Evolutionary conservation across 192 early-diverging fungal species (phyloP), one percentile per base, ranked within the genome.

Genomic region (Linnemannia hyalina): DNA sequence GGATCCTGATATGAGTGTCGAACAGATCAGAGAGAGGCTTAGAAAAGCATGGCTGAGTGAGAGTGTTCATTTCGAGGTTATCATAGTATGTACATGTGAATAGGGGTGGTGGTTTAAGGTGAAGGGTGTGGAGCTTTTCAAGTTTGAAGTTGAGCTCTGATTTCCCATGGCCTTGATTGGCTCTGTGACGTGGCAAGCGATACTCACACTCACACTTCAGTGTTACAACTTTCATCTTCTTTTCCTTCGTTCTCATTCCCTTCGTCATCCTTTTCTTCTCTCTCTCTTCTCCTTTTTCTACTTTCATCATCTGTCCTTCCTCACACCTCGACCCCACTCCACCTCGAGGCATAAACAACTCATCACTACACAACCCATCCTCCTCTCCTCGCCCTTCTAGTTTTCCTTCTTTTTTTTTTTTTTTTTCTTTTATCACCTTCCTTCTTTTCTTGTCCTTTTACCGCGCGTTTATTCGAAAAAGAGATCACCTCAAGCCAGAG

Each of bases 151-250:
- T 46, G 44, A 46, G 44, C 44, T 15, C 44, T 46, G 20, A 42
- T 26, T 55, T 47, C 73, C n/a, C 32, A 35, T 74, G 29, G 11
- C 26, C 11, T 44, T 60, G 11, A 74, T 11, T 18, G 40, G 54
- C 29, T 73, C 78, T 85, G 83, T 85, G 83, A 85, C 83, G 83
- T 86, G 83, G 78, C 83, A 80, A 46, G 44, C 44, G 44, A 46
- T 11, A 55, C 2, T 18, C 29, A 52, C 35, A 29, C 73, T 9
- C 75, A 65, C 60, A 52, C 49, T 46, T 15, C 9, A 3, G 10
- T 13, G 18, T 16, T 40, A 40, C 18, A 32, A 55, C 11, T 46
- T 20, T 65, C 22, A 57, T 69, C 40, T 49, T 80, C 71, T 75
- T 52, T 74, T n/a, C 54, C 42, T 40, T 44, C 49, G 72, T 29